Evolutionary conservation across 208 protist genomes (phyloP).

Genomic region (Crithidia expoeki): DNA sequence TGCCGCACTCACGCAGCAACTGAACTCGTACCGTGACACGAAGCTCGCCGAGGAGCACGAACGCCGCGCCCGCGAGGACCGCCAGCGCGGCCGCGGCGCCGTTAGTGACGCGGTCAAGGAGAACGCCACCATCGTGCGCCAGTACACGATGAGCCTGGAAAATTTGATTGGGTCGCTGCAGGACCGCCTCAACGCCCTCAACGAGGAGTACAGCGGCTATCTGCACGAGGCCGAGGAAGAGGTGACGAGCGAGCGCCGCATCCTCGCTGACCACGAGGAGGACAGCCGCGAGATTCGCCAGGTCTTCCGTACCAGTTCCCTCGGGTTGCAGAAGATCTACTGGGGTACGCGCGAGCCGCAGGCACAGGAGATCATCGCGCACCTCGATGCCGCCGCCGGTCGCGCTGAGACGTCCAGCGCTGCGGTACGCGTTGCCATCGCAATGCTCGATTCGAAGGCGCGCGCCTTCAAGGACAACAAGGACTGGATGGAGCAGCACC

Average conservation of each 20-base stretch:
- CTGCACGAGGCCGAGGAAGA: conserved; percentile 47
- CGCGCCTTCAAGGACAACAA: conserved; percentile 55
- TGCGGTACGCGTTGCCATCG: conserved; percentile 52
- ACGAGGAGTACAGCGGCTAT: conserved; percentile 68
- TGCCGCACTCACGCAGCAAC: conserved; percentile 58
- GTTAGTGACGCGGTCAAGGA: conserved; percentile 51
- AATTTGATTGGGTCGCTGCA: conserved; percentile 69
- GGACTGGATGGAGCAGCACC: conserved; percentile 75
- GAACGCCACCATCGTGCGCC: conserved; percentile 75
- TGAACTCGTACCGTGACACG: conserved; percentile 64
- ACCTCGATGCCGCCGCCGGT: conserved; percentile 56
- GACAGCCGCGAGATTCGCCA: conserved; percentile 58
- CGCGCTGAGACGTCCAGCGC: conserved; percentile 65
- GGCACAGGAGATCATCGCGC: conserved; percentile 53
- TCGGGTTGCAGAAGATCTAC: conserved; percentile 67
- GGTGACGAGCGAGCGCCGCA: conserved; percentile 46
- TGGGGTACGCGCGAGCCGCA: conserved; percentile 64
- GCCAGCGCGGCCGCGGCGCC: conserved; percentile 31
- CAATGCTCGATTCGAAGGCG: conserved; percentile 62
- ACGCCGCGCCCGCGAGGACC: conserved; percentile 40
- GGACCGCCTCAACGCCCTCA: conserved; percentile 60
- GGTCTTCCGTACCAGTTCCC: conserved; percentile 57
- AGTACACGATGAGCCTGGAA: conserved; percentile 78
- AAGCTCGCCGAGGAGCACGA: conserved; percentile 74
- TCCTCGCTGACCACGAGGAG: conserved; percentile 61